Evolutionary conservation across 768 basidiomycete species (phyloP).

Genomic region (Auriscalpium orientale): DNA sequence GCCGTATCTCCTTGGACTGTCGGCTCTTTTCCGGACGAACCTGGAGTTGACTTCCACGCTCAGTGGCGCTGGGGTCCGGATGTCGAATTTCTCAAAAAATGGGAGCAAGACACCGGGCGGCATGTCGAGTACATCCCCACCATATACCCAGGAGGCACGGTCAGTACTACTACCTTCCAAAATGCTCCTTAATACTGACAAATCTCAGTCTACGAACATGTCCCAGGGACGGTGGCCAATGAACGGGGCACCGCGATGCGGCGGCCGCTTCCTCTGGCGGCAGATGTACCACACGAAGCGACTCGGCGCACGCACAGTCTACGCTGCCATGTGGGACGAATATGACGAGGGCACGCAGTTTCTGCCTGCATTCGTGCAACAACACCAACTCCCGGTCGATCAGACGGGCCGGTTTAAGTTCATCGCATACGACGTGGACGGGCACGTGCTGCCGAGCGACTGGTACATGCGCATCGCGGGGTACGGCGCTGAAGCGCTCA

Average conservation of each 20-base stretch:
- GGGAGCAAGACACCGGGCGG: constrained; percentile 25
- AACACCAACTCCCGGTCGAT: constrained; percentile 45
- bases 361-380: constrained; percentile 61
- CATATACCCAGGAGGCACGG: constrained; percentile 75
- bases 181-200: neutral
- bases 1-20: constrained; percentile 81
- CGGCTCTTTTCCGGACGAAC: constrained; percentile 55
- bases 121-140: constrained; percentile 81
- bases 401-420: constrained; percentile 50
- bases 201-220: constrained; percentile 56
- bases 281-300: constrained; percentile 65
- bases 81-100: constrained; percentile 45
- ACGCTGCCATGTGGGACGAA: constrained; percentile 88
- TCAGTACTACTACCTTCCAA: constrained; percentile 30
- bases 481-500: constrained; percentile 8
- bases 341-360: constrained; percentile 84
- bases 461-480: constrained; percentile 44
- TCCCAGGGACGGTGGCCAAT: constrained; percentile 64
- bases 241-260: constrained; percentile 65
- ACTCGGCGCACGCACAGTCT: constrained; percentile 56
- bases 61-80: constrained; percentile 59
- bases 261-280: constrained; percentile 73
- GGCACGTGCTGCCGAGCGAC: constrained; percentile 68
- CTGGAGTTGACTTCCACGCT: constrained; percentile 57
- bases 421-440: constrained; percentile 72